Conservation (phyloP, 202 grass and related monocot species). For the Panicum hallii region DNA sequence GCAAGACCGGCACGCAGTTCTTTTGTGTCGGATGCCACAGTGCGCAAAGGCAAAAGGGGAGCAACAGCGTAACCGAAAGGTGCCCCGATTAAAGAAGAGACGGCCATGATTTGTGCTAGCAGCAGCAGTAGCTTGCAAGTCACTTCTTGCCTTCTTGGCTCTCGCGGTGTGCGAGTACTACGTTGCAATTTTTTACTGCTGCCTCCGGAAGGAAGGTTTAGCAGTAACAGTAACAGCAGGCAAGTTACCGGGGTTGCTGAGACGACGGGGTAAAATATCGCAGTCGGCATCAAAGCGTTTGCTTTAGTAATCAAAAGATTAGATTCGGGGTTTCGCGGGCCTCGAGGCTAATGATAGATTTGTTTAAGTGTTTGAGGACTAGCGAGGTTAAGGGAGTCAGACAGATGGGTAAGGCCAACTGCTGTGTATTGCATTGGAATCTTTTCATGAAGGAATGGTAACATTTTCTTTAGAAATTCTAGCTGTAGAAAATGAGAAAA, state of each 20-base stretch:
- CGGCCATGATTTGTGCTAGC: conserved; percentile 40
- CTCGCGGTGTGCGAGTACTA: background rate
- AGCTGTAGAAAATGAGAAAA: background rate
- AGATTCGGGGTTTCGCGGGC: conserved; percentile 23
- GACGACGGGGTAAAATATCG: background rate
- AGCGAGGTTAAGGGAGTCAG: conserved; percentile 24
- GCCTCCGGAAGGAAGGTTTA: background rate
- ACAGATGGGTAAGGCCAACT: background rate
- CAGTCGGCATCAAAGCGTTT: conserved; percentile 38
- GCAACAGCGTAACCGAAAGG: conserved; percentile 42
- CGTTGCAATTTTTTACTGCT: background rate
- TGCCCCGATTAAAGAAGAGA: conserved; percentile 9
- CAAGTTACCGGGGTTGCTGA: background rate
- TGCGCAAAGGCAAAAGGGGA: conserved; percentile 4
- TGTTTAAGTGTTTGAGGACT: conserved; percentile 29
- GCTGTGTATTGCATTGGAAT: background rate
- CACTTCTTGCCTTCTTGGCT: conserved; percentile 25
- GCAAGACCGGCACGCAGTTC: conserved; percentile 18
- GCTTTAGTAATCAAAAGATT: conserved; percentile 49
- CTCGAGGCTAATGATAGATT: conserved; percentile 50
- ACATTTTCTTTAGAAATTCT: background rate
- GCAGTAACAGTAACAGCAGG: conserved; percentile 2
- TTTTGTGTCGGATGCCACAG: background rate
- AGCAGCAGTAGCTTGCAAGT: conserved; percentile 35
- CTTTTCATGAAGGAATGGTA: background rate